phyloP scores from a whole-genome alignment of 441 rosid genomes.

The Aquilaria agallochum region DNA sequence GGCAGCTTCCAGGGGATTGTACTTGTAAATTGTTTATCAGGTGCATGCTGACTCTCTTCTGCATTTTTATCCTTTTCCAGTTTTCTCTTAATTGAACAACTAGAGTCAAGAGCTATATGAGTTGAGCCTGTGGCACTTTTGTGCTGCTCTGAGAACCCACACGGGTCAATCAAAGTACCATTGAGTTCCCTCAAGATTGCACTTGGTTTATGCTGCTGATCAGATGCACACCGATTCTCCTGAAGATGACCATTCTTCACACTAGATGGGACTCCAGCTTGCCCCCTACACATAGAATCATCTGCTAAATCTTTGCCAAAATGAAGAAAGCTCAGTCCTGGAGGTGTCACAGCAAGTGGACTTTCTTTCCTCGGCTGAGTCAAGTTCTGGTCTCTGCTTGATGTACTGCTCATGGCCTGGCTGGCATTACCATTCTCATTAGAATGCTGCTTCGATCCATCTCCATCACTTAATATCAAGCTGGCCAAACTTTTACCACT shows the following conservation, averaged over 20 bases:
- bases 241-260: conserved; percentile 18
- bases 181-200: conserved; percentile 14
- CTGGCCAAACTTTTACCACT: conserved; percentile 19
- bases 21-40: conserved; percentile 16
- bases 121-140: conserved; percentile 34
- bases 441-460: conserved; percentile 9
- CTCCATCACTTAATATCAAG: conserved; percentile 13
- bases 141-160: conserved; percentile 28
- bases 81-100: conserved; percentile 43
- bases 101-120: conserved; percentile 48
- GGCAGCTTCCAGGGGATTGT: conserved; percentile 16
- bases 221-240: conserved; percentile 19
- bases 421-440: conserved; percentile 2
- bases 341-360: conserved; percentile 10
- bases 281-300: conserved; percentile 10
- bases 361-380: conserved; percentile 17
- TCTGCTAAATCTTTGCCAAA: conserved; percentile 10
- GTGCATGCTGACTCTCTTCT: conserved; percentile 24
- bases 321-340: conserved; percentile 13
- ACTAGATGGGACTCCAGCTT: conserved; percentile 17
- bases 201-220: conserved; percentile 15
- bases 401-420: conserved; percentile 11
- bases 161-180: conserved; percentile 16
- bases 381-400: conserved; percentile 7
- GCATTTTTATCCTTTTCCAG: conserved; percentile 4